A percentile compares a stretch with the other conserved stretches of the same genome.
Evolutionary conservation across 2,329 filamentous ascomycete species (phyloP).

Genomic region (Colletotrichum filicis): DNA sequence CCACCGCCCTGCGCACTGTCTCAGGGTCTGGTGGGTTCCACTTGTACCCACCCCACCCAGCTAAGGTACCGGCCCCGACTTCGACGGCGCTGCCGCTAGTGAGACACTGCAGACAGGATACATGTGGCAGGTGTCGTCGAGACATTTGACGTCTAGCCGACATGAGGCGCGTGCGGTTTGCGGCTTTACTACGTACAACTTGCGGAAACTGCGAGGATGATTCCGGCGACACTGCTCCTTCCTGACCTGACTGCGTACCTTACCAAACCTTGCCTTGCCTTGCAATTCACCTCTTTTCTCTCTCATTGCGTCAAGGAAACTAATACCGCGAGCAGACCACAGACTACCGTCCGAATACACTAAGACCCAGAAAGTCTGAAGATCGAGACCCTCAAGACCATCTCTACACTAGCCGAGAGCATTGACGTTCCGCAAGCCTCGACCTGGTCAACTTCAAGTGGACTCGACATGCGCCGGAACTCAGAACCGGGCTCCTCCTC

Average conservation of each 20-base stretch:
- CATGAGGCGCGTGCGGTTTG: slow-evolving; percentile 20
- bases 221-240: background rate
- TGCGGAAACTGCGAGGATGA: slow-evolving; percentile 13
- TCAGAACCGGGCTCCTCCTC: slow-evolving; percentile 9
- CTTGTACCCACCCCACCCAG: slow-evolving; percentile 18
- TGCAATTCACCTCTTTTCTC: background rate
- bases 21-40: slow-evolving; percentile 21
- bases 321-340: background rate
- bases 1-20: slow-evolving; percentile 1
- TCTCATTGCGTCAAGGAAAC: background rate
- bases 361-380: background rate
- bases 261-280: no score
- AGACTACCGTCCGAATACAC: background rate
- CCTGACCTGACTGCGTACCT: no score
- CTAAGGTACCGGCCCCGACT: slow-evolving; percentile 18
- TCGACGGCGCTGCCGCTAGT: slow-evolving; percentile 17
- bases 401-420: background rate
- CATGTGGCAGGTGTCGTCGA: slow-evolving; percentile 34
- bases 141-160: slow-evolving; percentile 33
- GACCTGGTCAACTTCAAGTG: background rate
- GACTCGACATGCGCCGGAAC: background rate
- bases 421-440: slow-evolving; percentile 23
- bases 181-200: background rate
- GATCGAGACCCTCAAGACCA: background rate
- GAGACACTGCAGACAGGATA: slow-evolving; percentile 31